Conservation (phyloP, 139 green algal species). For the Trebouxia sp. region DNA sequence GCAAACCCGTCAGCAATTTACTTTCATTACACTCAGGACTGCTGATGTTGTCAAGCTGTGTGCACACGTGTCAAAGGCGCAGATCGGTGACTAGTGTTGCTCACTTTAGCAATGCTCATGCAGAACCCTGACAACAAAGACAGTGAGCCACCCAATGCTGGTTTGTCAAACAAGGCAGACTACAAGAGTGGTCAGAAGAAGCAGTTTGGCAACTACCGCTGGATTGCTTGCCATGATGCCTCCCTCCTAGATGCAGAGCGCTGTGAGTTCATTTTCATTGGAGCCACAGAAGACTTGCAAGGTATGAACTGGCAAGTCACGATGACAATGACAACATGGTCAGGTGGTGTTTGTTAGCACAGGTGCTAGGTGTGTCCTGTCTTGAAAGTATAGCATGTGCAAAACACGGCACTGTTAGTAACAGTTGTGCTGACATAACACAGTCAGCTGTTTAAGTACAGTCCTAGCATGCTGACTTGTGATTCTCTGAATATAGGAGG, state of each 20-base stretch:
- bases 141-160: conserved; percentile 24
- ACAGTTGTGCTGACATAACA: no score
- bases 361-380: no score
- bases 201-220: conserved; percentile 47
- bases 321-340: not conserved
- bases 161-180: conserved; percentile 44
- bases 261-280: conserved; percentile 51
- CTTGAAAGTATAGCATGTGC: no score
- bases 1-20: no score
- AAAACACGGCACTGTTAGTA: no score
- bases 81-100: not conserved
- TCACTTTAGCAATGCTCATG: not conserved
- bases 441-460: no score
- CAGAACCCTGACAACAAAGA: not conserved
- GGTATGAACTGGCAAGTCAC: not conserved
- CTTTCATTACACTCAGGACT: no score
- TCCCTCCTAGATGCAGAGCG: conserved; percentile 42
- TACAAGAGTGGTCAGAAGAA: conserved; percentile 40
- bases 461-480: no score
- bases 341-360: no score
- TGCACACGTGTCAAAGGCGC: not conserved
- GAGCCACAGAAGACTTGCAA: conserved; percentile 27
- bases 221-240: conserved; percentile 41
- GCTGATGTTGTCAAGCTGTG: no score
- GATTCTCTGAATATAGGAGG: no score